Evolutionary conservation across 2,329 filamentous ascomycete genomes (phyloP).

Genomic region (Acrocalymma vagum): DNA sequence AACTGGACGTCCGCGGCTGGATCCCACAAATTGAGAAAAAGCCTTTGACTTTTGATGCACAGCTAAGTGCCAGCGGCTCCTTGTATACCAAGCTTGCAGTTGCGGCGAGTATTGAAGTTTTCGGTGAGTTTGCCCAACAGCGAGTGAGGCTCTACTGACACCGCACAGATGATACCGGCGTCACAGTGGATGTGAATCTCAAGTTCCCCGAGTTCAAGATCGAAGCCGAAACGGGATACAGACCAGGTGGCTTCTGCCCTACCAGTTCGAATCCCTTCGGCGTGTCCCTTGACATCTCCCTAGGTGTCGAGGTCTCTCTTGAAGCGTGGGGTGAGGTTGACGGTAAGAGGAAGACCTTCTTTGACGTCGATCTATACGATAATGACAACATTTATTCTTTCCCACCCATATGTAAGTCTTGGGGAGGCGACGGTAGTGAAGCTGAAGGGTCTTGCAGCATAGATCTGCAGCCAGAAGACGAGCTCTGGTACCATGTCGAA

Average conservation of each 20-base stretch:
- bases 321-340: constrained; percentile 3
- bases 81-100: constrained; percentile 2
- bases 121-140: neutral
- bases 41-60: neutral
- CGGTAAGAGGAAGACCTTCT: constrained; percentile 2
- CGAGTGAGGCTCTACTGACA: neutral
- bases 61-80: neutral
- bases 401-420: neutral
- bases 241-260: constrained; percentile 1
- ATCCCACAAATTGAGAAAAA: neutral
- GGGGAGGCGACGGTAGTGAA: neutral
- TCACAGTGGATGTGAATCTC: constrained; percentile 3
- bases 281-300: constrained; percentile 3
- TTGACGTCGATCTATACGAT: constrained; percentile 9
- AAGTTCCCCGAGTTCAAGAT: constrained; percentile 1
- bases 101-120: neutral
- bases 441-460: neutral
- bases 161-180: constrained; percentile 1
- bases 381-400: constrained; percentile 4
- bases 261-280: constrained; percentile 7
- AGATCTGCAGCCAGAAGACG: neutral
- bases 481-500: neutral
- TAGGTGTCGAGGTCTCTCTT: constrained; percentile 2
- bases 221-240: neutral
- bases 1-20: constrained; percentile 1